These are phyloP conservation scores for Spencermartinsiella ligniputridi DNA, from an alignment of 1,139 yeast species.

Conservation along the genomic window DNA sequence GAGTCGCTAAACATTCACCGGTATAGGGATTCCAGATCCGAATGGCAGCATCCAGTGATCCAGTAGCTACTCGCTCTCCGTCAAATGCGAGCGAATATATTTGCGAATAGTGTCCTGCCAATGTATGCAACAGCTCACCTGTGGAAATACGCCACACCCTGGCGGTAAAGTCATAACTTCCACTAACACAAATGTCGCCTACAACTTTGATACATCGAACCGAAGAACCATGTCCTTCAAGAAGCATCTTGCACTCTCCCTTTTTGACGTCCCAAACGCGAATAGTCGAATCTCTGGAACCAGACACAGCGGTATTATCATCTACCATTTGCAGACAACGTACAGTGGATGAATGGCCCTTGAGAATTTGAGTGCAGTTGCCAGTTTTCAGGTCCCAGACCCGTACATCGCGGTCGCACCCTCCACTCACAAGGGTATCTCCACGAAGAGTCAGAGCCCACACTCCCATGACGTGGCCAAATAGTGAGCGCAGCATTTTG, in stretches of 20 bases:
- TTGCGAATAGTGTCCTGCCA: constrained; percentile 84
- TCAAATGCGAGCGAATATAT: constrained; percentile 83
- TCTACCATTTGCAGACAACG: constrained; percentile 78
- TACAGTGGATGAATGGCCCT: constrained; percentile 94
- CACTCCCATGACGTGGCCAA: constrained; percentile 95
- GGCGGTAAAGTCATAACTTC: constrained; percentile 88
- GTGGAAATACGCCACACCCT: constrained; percentile 82
- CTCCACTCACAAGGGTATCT: constrained; percentile 78
- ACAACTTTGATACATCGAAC: constrained; percentile 70
- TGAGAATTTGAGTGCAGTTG: constrained; percentile 67
- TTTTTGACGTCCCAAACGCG: constrained; percentile 86
- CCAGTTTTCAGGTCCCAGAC: constrained; percentile 85
- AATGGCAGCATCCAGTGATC: constrained; percentile 87
- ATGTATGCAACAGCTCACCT: constrained; percentile 69
- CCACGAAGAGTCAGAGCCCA: constrained; percentile 90
- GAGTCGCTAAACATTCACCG: constrained; percentile 71
- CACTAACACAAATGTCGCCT: constrained; percentile 43
- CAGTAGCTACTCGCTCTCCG: constrained; percentile 70
- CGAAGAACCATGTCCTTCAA: constrained; percentile 72
- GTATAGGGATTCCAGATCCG: constrained; percentile 85
- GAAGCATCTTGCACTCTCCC: constrained; percentile 67
- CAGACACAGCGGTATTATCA: constrained; percentile 73
- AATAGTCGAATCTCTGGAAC: constrained; percentile 85
- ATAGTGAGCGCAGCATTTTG: constrained; percentile 56
- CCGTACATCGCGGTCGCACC: constrained; percentile 84